Evolutionary conservation across 768 basidiomycete genomes (phyloP).

Genomic region (Holtermanniella nyarrowii): DNA sequence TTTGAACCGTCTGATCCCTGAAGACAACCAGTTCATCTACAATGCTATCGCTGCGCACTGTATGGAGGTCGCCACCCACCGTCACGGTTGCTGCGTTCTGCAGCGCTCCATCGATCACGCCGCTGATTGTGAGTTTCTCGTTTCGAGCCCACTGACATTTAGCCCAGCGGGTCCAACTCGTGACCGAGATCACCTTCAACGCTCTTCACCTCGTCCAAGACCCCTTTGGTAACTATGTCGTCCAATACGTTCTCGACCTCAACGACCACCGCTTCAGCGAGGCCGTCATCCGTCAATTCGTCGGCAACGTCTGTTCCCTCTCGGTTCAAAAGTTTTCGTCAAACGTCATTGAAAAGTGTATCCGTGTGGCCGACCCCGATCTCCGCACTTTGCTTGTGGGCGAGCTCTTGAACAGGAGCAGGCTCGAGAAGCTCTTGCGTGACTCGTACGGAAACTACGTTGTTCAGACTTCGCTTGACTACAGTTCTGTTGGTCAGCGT

Average conservation of each 20-base stretch:
- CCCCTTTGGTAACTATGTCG: conserved; percentile 50
- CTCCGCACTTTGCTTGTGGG: conserved; percentile 91
- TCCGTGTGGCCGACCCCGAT: conserved; percentile 91
- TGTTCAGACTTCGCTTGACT: conserved; percentile 93
- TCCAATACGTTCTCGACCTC: conserved; percentile 88
- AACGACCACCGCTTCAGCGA: conserved; percentile 98
- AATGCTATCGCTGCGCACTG: conserved; percentile 98
- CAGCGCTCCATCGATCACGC: conserved; percentile 98
- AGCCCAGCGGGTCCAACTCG: conserved; percentile 85
- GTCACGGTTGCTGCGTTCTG: conserved; percentile 92
- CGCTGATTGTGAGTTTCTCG: conserved; percentile 50
- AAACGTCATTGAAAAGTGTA: conserved; percentile 92
- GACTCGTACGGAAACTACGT: conserved; percentile 97
- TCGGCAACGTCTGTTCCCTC: conserved; percentile 92
- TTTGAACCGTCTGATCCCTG: conserved; percentile 91
- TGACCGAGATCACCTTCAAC: conserved; percentile 98
- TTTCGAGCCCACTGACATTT: conserved; percentile 8
- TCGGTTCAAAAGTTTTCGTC: conserved; percentile 99
- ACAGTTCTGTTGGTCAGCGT: conserved; percentile 88
- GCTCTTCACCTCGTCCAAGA: conserved; percentile 96
- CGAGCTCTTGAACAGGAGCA: conserved; percentile 84
- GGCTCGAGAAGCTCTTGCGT: conserved; percentile 86
- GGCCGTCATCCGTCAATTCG: conserved; percentile 91
- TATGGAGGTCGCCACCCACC: conserved; percentile 74
- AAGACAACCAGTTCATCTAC: conserved; percentile 99